Percentiles rank a stretch among this genome's conserved stretches.
Evolutionary conservation across 1,139 yeast species (phyloP).

Genomic region (Geotrichum reessii): DNA sequence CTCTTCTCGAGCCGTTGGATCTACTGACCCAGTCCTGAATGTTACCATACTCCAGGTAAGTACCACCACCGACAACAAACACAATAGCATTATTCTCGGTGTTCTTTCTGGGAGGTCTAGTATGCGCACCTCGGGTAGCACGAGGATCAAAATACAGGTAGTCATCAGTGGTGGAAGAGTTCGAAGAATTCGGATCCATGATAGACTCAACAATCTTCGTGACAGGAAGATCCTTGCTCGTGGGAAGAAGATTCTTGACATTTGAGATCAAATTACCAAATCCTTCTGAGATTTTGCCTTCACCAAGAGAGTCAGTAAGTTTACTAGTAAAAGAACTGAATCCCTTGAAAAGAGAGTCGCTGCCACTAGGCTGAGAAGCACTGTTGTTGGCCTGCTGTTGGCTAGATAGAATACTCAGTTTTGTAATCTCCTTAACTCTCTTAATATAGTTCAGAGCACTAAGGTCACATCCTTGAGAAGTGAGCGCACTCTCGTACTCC

Average conservation of each 20-base stretch:
- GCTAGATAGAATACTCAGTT: slow-evolving; percentile 51
- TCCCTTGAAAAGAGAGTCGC: slow-evolving; percentile 51
- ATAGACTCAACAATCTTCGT: slow-evolving; percentile 87
- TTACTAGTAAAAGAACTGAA: slow-evolving; percentile 73
- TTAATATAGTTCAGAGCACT: slow-evolving; percentile 65
- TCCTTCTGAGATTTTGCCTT: slow-evolving; percentile 68
- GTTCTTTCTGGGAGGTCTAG: slow-evolving; percentile 83
- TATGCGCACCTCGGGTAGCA: slow-evolving; percentile 76
- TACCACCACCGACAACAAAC: slow-evolving; percentile 95
- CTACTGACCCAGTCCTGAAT: slow-evolving; percentile 79
- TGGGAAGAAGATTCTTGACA: slow-evolving; percentile 80
- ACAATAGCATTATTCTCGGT: slow-evolving; percentile 76
- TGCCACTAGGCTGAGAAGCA: slow-evolving; percentile 25
- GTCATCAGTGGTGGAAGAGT: slow-evolving; percentile 57
- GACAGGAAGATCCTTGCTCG: slow-evolving; percentile 78
- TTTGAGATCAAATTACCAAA: slow-evolving; percentile 85
- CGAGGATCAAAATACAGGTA: slow-evolving; percentile 88
- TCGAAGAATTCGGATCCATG: slow-evolving; percentile 67
- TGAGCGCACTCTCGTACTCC: slow-evolving; percentile 62
- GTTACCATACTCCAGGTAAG: slow-evolving; percentile 87
- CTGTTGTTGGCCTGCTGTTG: slow-evolving; percentile 21
- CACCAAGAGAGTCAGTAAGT: slow-evolving; percentile 55
- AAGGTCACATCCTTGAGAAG: slow-evolving; percentile 56
- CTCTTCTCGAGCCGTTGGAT: slow-evolving; percentile 38
- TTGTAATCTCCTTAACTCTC: slow-evolving; percentile 72